Evolutionary conservation across 352 stramenopile species (phyloP).

Genomic region (Pythium oligandrum): DNA sequence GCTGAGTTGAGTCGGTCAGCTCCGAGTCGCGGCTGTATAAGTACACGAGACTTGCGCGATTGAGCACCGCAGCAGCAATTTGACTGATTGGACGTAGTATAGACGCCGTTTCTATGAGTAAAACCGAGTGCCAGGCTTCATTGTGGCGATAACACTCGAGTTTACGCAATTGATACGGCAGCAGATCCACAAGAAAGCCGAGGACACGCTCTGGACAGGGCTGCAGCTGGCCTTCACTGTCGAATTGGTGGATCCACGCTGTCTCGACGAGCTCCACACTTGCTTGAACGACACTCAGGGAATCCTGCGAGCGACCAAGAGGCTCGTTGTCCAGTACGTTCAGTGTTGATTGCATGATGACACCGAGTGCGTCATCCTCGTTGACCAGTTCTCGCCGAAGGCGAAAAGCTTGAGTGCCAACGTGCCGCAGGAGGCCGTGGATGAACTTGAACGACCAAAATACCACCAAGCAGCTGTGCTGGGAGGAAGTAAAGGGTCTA

Average conservation of each 20-base stretch:
- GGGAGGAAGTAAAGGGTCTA: neutral
- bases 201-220: neutral
- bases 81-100: too few relatives aligned
- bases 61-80: neutral
- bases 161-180: neutral
- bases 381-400: slow-evolving; percentile 8
- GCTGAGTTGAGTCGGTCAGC: neutral
- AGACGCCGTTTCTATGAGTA: too few relatives aligned
- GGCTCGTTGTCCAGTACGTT: neutral
- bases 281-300: neutral
- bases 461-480: neutral
- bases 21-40: neutral
- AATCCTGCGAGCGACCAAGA: too few relatives aligned
- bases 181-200: neutral
- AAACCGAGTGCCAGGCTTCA: neutral
- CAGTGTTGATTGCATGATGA: neutral
- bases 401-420: neutral
- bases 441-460: slow-evolving; percentile 11
- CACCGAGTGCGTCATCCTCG: neutral
- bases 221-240: slow-evolving; percentile 7
- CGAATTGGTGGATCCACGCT: slow-evolving; percentile 14
- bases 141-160: neutral
- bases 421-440: slow-evolving; percentile 6
- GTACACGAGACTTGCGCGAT: neutral
- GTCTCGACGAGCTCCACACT: slow-evolving; percentile 5